A percentile compares a stretch with the other conserved stretches of the same genome.
phyloP scores from a whole-genome alignment of 768 basidiomycete species.

The Leccinum aurantiacum region DNA sequence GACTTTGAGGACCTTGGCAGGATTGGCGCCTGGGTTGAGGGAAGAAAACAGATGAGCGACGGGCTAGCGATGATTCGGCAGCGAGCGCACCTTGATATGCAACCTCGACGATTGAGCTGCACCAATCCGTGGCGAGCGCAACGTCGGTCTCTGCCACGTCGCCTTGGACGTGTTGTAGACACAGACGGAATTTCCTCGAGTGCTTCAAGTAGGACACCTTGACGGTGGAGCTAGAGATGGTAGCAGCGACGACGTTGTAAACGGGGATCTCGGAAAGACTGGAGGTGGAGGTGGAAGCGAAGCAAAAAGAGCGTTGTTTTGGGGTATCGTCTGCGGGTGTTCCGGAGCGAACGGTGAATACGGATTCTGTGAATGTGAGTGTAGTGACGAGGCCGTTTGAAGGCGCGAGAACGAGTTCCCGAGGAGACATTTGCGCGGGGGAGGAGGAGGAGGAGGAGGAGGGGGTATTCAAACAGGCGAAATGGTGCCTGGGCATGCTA shows the following conservation, averaged over 20 bases:
- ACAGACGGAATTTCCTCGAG: conserved; percentile 42
- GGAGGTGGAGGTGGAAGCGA: conserved; percentile 1
- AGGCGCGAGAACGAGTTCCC: conserved; percentile 21
- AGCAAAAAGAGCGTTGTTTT: conserved; percentile 12
- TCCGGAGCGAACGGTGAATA: conserved; percentile 30
- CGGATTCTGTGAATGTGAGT: conserved; percentile 30
- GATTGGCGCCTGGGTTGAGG: conserved; percentile 45
- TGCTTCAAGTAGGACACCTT: conserved; percentile 54
- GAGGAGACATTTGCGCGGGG: conserved; percentile 16
- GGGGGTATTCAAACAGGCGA: not conserved
- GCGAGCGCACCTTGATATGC: conserved; percentile 56
- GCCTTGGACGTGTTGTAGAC: conserved; percentile 42
- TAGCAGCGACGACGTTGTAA: conserved; percentile 57
- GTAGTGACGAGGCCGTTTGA: conserved; percentile 12
- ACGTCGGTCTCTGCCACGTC: conserved; percentile 37
- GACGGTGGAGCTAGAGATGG: conserved; percentile 37
- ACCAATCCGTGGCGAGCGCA: conserved; percentile 48
- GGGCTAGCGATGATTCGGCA: not conserved
- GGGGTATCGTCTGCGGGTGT: conserved; percentile 2
- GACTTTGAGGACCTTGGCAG: conserved; percentile 57
- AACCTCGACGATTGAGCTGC: conserved; percentile 48
- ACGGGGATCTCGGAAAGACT: conserved; percentile 35
- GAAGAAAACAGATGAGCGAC: conserved; percentile 5
- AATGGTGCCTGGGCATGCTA: not conserved
- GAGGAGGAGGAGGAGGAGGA: not conserved